These are phyloP conservation scores for Xylariales sp. DNA, from an alignment of 2,329 filamentous ascomycete species.

Conservation along the genomic window DNA sequence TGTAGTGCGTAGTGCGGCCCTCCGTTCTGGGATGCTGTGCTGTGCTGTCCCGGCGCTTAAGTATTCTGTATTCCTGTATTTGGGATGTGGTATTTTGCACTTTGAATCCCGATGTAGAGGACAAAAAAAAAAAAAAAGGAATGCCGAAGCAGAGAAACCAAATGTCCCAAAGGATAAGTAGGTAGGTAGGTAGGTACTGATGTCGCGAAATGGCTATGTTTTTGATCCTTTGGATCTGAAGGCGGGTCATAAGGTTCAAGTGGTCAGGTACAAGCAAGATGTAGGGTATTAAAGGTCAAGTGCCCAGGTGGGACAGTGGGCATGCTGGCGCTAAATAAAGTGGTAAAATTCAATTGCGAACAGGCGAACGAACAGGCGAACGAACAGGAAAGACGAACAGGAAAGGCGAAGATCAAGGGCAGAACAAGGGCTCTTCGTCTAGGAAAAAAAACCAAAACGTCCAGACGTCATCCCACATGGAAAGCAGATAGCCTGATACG, in stretches of 20 bases:
- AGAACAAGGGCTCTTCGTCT: slow-evolving; percentile 37
- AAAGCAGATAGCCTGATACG: slow-evolving; percentile 23
- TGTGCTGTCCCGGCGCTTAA: slow-evolving; percentile 5
- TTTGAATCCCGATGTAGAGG: not conserved
- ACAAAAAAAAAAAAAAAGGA: not conserved
- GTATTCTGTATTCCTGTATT: not conserved
- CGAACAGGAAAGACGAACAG: too few relatives aligned
- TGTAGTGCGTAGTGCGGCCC: slow-evolving; percentile 26
- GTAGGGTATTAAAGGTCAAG: slow-evolving; percentile 32
- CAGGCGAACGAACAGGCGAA: too few relatives aligned
- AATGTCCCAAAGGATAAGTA: not conserved
- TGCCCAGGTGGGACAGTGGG: slow-evolving; percentile 8
- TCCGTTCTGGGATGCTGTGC: slow-evolving; percentile 5
- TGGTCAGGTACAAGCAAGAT: slow-evolving; percentile 17
- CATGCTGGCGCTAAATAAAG: not conserved
- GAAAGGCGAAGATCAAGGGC: too few relatives aligned
- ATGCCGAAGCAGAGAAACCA: not conserved
- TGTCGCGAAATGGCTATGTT: slow-evolving; percentile 14
- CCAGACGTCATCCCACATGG: slow-evolving; percentile 43
- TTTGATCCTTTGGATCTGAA: not conserved
- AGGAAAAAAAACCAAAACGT: too few relatives aligned
- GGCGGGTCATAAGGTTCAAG: slow-evolving; percentile 37
- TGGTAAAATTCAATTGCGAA: slow-evolving; percentile 18
- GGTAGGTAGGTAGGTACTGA: not conserved
- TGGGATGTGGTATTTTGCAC: not conserved